phyloP scores from a whole-genome alignment of 441 rosid species.

The Erysimum pusillum region DNA sequence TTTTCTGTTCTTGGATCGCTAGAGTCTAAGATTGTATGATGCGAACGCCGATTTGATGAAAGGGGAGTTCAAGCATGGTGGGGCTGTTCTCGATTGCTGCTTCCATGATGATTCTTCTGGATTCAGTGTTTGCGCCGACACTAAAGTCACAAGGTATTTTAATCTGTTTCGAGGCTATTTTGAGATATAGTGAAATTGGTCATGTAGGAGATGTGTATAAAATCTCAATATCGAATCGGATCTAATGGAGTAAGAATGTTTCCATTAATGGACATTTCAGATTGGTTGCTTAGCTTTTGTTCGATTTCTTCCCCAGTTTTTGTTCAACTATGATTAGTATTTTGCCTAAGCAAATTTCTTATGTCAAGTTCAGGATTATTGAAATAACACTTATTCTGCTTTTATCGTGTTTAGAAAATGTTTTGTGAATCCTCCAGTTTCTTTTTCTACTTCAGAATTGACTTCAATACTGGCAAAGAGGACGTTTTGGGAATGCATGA shows the following conservation, averaged over 20 bases:
- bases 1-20: not conserved
- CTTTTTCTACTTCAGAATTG: constrained; percentile 66
- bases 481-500: constrained; percentile 92
- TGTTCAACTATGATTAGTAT: not conserved
- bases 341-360: not conserved
- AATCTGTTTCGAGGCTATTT: not conserved
- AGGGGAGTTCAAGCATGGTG: constrained; percentile 93
- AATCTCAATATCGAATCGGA: too few species aligned
- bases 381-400: not conserved
- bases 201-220: not conserved
- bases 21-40: constrained; percentile 86
- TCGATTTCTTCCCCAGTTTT: not conserved
- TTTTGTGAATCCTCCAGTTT: not conserved
- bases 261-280: not conserved
- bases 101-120: constrained; percentile 98
- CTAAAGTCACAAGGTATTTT: constrained; percentile 71
- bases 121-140: constrained; percentile 81
- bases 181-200: not conserved
- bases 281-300: not conserved
- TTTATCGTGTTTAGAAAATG: not conserved
- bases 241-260: too few species aligned
- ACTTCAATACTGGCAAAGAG: constrained; percentile 81
- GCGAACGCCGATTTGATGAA: constrained; percentile 75
- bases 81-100: constrained; percentile 94
- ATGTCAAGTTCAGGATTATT: not conserved